Base-by-base conservation (phyloP, 2,329 filamentous ascomycete species). In the Westerdykella sp. region DNA sequence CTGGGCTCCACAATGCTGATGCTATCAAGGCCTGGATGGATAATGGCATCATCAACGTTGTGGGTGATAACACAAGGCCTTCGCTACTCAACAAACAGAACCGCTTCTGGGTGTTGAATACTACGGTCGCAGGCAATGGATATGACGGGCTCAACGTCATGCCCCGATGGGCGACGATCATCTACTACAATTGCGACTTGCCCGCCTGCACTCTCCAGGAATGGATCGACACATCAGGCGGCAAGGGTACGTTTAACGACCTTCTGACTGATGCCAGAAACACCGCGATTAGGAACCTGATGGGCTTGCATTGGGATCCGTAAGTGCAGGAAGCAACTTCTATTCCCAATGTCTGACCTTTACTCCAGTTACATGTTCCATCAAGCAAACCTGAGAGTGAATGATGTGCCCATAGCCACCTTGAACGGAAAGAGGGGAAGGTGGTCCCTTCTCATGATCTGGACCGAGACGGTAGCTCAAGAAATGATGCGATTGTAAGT, bases 171-270 rank as follows among this genome's bases (percentile, higher is more conserved):
- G 75, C 79, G 1, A 78, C 77, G 3, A 73, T 76, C 34, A 81
- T 83, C 47, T 83, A 81, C 67, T 83, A 79, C 69, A 81, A 83
- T 65, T 82, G 79, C 59, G 74, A 80, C 55, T 72, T 71, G 13
- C 69, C 76, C 2, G 68, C 63, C 16, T 83, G 79, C 57, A 81
- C 78, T 0, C 57, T 74, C 14, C 63, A 73, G 39, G 79, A 83
- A 57, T 83, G 79, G 79, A 78, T 78, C 39, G 69, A 76, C 42
- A 82, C 78, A 1, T 78, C 77, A 4, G 72, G 59, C 18, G 77
- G 77, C 35, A 66, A 61, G n/a, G 78, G 79, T 4, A 68, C 65
- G 35, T 81, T 80, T 50, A 61, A 67, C 4, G 66, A 73, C 50
- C 69, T 83, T 5, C 64, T 83, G 6, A 60, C 63, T 3, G 65